A percentile compares a stretch with the other conserved stretches of the same genome.
Evolutionary conservation across 2,329 filamentous ascomycete species (phyloP).

Genomic region (Paramyrothecium roridum): DNA sequence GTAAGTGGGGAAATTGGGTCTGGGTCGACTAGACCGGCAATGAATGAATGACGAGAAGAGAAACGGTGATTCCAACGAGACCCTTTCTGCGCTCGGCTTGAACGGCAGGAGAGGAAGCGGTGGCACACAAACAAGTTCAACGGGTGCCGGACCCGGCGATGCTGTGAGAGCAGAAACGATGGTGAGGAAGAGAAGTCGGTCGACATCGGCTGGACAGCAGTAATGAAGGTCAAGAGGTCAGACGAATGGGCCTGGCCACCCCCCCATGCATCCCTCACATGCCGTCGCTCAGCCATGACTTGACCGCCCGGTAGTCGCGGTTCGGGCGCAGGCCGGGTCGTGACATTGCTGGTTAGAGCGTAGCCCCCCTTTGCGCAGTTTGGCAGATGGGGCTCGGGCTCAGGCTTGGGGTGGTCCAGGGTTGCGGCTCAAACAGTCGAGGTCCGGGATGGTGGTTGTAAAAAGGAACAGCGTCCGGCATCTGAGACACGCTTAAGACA

Average conservation of each 20-base stretch:
- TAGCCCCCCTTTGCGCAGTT: neutral
- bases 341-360: too few species aligned
- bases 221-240: neutral
- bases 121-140: neutral
- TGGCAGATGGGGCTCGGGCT: neutral
- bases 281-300: neutral
- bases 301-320: neutral
- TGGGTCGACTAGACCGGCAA: neutral
- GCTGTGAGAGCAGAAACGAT: neutral
- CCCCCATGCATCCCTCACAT: neutral
- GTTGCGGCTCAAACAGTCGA: neutral
- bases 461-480: neutral
- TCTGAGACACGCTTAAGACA: neutral
- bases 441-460: neutral
- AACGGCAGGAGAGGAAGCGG: neutral
- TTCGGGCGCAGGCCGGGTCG: neutral
- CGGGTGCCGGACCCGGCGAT: neutral
- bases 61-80: neutral
- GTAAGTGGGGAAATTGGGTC: neutral
- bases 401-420: neutral
- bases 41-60: conserved; percentile 1
- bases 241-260: neutral
- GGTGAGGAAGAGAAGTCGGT: neutral
- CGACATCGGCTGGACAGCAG: neutral
- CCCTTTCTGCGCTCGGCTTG: neutral